phyloP scores from a whole-genome alignment of 179 eudicot species.

The Patellifolia procumbens region DNA sequence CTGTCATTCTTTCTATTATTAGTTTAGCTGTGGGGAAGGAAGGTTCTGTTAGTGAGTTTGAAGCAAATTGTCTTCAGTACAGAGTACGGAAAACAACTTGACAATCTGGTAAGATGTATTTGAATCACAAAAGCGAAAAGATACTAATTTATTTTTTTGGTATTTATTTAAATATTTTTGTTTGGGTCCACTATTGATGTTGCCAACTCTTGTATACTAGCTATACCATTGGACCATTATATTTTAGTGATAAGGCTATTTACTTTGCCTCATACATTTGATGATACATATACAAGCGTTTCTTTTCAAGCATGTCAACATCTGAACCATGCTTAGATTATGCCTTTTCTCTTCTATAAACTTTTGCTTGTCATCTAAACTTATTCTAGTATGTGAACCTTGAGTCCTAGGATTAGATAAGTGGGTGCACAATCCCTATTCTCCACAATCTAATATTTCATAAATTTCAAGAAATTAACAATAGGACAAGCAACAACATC shows the following conservation, averaged over 20 bases:
- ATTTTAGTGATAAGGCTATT: background rate
- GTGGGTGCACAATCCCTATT: constrained; percentile 5
- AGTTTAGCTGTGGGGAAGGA: constrained; percentile 9
- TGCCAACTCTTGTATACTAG: constrained; percentile 13
- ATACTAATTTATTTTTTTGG: background rate
- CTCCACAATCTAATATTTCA: constrained; percentile 1
- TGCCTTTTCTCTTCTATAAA: background rate
- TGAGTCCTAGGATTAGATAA: background rate
- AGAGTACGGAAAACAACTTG: background rate
- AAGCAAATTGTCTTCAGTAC: background rate
- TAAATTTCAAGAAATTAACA: background rate
- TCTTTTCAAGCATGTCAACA: constrained; percentile 15
- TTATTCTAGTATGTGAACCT: background rate
- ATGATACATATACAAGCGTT: background rate
- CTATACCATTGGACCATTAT: constrained; percentile 10
- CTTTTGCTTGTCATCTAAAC: background rate
- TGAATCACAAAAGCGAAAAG: background rate
- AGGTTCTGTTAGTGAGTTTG: background rate
- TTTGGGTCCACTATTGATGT: constrained; percentile 18
- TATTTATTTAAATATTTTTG: background rate
- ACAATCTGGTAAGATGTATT: background rate
- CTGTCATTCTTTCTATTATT: background rate
- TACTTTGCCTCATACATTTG: background rate
- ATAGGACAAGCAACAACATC: too few relatives aligned
- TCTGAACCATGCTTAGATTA: constrained; percentile 7